Conservation (phyloP, 2,329 filamentous ascomycete genomes). For the Colletotrichum musicola region DNA sequence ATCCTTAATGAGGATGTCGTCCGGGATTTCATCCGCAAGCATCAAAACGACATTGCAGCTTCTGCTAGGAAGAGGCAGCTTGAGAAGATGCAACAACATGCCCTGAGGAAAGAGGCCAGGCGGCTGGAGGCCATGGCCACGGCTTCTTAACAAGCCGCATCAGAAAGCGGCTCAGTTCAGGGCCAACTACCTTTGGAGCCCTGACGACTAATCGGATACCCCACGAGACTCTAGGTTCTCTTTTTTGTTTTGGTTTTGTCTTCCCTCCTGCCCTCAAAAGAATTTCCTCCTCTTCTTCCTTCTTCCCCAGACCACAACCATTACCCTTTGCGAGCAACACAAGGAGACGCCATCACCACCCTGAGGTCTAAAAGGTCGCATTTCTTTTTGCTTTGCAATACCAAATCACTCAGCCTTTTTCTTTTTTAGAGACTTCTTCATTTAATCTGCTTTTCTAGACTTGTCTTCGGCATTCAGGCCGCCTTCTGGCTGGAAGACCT, state of each 20-base stretch:
- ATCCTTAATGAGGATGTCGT: constrained; percentile 10
- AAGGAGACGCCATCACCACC: no score
- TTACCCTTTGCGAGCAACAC: not conserved
- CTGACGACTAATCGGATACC: constrained; percentile 5
- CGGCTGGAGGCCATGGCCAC: no score
- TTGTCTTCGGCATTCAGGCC: not conserved
- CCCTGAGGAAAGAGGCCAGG: no score
- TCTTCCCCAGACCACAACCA: not conserved
- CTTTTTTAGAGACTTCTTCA: not conserved
- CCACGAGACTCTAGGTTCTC: not conserved
- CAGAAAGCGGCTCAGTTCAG: not conserved
- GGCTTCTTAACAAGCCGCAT: no score
- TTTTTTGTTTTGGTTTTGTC: not conserved
- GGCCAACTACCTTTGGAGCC: not conserved
- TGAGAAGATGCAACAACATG: not conserved
- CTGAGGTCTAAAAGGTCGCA: not conserved
- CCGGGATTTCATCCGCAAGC: constrained; percentile 12
- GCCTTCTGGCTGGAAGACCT: no score
- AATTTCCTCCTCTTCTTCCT: not conserved
- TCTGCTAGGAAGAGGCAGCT: not conserved
- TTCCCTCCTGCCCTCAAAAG: not conserved
- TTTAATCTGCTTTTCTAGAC: not conserved
- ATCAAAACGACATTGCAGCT: not conserved
- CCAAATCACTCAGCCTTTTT: not conserved
- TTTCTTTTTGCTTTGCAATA: not conserved